Base-by-base conservation (phyloP, 768 basidiomycete genomes). In the Amanita fuliginea region DNA sequence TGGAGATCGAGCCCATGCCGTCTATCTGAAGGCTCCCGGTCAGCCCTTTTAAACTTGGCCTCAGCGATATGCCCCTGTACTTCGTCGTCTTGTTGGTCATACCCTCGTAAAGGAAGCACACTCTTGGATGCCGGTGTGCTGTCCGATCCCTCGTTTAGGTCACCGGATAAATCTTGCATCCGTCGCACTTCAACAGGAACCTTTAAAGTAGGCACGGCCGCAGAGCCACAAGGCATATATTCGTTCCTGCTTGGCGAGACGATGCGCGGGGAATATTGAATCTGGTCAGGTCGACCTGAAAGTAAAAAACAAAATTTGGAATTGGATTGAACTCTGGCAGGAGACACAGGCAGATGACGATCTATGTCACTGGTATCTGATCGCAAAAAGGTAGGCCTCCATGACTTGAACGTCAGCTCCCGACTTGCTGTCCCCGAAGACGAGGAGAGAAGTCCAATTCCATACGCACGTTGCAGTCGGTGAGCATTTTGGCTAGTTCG, bases 401-500 rank as follows among this genome's bases (percentile, higher is more conserved):
- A n/a, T 28, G 26, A 28, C 24, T 16, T 43, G 28, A n/a, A 14
- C 41, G 11, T 42, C 2, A 19, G 49, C 39, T 47, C 51, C 30
- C 49, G 46, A 18, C 24, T 42, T 47, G 33, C 37, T 36, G 44
- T 26, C 30, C 28, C 48, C 32, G 21, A 47, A 50, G 49, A 44
- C 40, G 26, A 51, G 24, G 26, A 43, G 32, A 22, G 42, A 46
- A 7, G 41, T 57, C 40, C 55, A n/a, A 9, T 24, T 43, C 58
- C 41, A 51, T 55, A 58, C 53, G 59, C 56, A 46, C 60, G 56
- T 56, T 65, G 62, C 19, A 70, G 60, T 42, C 70, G 65, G 53
- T 64, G 56, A 35, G 72, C 60, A 47, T 71, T 67, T 22, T 61
- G 54, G 47, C 68, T 66, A 28, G 65, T 68, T 43, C 63, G 64